Evolutionary conservation across 495 filamentous ascomycete genomes (phyloP).

Genomic region (Xylaria nigripes): DNA sequence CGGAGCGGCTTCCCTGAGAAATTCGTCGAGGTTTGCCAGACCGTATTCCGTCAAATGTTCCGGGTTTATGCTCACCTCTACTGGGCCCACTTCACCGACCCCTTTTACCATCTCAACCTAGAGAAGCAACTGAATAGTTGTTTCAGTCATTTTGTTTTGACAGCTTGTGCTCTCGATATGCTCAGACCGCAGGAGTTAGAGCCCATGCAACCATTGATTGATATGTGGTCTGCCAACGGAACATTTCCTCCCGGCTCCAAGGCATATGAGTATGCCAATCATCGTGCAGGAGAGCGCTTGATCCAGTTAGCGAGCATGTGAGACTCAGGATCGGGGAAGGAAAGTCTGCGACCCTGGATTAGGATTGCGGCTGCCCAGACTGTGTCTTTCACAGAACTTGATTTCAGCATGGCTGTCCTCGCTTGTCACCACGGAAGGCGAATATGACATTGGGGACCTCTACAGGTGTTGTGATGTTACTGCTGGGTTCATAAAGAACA

Average conservation of each 20-base stretch:
- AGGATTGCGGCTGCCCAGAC: background rate
- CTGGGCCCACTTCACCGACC: conserved; percentile 73
- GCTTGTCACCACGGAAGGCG: too few relatives aligned
- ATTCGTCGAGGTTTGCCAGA: conserved; percentile 78
- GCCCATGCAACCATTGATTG: conserved; percentile 88
- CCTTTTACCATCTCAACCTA: conserved; percentile 74
- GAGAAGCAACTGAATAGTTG: conserved; percentile 88
- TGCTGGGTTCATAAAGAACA: conserved; percentile 3
- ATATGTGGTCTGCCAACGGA: conserved; percentile 79
- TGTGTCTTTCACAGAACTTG: background rate
- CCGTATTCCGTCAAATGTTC: conserved; percentile 95
- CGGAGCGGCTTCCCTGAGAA: conserved; percentile 78
- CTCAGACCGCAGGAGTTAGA: conserved; percentile 77
- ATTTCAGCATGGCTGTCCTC: conserved; percentile 3
- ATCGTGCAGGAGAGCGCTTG: conserved; percentile 37
- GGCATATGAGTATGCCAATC: conserved; percentile 48
- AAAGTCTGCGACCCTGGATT: background rate
- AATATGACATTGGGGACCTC: too few relatives aligned
- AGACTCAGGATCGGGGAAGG: too few relatives aligned
- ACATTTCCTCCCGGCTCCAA: conserved; percentile 67
- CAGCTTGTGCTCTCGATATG: conserved; percentile 75
- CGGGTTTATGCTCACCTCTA: conserved; percentile 90
- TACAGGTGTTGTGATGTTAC: too few relatives aligned
- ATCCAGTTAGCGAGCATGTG: conserved; percentile 29
- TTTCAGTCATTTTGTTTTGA: conserved; percentile 87